Base-by-base conservation (phyloP, 139 green algal genomes). In the Picochlorum sp. region DNA sequence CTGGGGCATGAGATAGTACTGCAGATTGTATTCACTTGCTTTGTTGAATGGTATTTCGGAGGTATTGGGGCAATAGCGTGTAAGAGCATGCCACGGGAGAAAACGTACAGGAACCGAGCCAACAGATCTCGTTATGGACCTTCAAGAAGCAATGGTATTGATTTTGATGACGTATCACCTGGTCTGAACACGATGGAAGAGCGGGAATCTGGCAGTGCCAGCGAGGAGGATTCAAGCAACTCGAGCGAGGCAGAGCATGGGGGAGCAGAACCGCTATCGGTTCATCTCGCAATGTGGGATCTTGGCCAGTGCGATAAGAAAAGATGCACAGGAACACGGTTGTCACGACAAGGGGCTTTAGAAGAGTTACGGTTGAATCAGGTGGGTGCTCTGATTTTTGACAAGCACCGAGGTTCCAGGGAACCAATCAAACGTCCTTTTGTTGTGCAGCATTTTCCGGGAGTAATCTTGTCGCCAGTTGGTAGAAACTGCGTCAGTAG, bases 301-400 rank as follows among this genome's bases (percentile, higher is more conserved):
- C 68, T 96, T 50, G 83, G 85, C 1, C 88, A 96, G 55, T 96
- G 88, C 57, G 87, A 96, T 63, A 72, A 75, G n/a, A 90, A 88
- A 51, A 77, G 83, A 25, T 91, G 83, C 70, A 89, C 74, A 3
- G 76, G 76, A 37, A 79, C 83, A 1, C 72, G 81, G 4, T 72
- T 95, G 16, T 73, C 77, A 28, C 66, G 78, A 7, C 69, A 78
- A 51, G 75, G 78, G 2, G 26, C 83, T 24, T 82, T 94, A 16
- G 29, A 68, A n/a, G 81, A 93, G 74, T 72, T 96, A 39, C 75
- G 76, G 7, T 65, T 96, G 44, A 85, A 85, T n/a, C 26, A 57
- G n/a, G 65, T 73, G 41, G 2, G 33, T 26, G 1, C 22, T 16
- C 3, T 47, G 39, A 18, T 9, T 12, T 18, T 41, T 41, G 35